A percentile compares a stretch with the other conserved stretches of the same genome.
phyloP scores from a whole-genome alignment of 768 basidiomycete genomes.

The Leccinum uliginosum region DNA sequence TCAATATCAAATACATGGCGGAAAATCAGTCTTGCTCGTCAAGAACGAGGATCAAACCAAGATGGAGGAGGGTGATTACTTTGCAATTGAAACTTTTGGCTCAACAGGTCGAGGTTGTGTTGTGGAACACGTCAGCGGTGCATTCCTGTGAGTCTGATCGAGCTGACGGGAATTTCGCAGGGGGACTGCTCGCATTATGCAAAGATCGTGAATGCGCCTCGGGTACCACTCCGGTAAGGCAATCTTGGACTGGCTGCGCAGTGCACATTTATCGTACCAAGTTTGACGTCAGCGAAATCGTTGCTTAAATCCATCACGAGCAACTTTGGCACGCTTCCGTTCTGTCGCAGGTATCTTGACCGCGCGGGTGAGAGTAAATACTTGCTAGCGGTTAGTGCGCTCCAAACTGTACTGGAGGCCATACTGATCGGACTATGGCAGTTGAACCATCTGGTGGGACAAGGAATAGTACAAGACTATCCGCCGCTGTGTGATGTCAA shows the following conservation, averaged over 20 bases:
- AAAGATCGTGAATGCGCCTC: slow-evolving; percentile 60
- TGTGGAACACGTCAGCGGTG: slow-evolving; percentile 61
- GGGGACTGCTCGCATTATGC: slow-evolving; percentile 96
- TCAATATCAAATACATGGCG: slow-evolving; percentile 88
- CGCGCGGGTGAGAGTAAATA: slow-evolving; percentile 91
- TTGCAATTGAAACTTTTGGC: slow-evolving; percentile 98
- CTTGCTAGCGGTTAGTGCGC: slow-evolving; percentile 67
- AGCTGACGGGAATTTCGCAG: slow-evolving; percentile 33
- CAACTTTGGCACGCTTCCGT: slow-evolving; percentile 93
- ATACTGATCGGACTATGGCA: slow-evolving; percentile 26
- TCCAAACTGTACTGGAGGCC: not conserved
- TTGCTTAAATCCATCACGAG: slow-evolving; percentile 84
- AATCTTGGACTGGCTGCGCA: not conserved
- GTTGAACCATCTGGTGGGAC: slow-evolving; percentile 86
- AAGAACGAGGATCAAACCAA: slow-evolving; percentile 87
- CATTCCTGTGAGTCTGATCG: not conserved
- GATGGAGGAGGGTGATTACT: slow-evolving; percentile 99
- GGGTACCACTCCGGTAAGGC: slow-evolving; percentile 68
- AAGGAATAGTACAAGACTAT: slow-evolving; percentile 88
- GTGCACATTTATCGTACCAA: slow-evolving; percentile 27
- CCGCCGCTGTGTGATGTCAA: slow-evolving; percentile 85
- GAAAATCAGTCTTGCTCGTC: slow-evolving; percentile 87
- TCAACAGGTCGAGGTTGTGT: slow-evolving; percentile 91
- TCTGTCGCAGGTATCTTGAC: slow-evolving; percentile 93
- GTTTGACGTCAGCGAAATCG: slow-evolving; percentile 80